Percentiles rank a stretch among this genome's conserved stretches.
These are phyloP conservation scores for Botrytis byssoidea DNA, from an alignment of 2,329 filamentous ascomycete genomes.

Conservation along the genomic window DNA sequence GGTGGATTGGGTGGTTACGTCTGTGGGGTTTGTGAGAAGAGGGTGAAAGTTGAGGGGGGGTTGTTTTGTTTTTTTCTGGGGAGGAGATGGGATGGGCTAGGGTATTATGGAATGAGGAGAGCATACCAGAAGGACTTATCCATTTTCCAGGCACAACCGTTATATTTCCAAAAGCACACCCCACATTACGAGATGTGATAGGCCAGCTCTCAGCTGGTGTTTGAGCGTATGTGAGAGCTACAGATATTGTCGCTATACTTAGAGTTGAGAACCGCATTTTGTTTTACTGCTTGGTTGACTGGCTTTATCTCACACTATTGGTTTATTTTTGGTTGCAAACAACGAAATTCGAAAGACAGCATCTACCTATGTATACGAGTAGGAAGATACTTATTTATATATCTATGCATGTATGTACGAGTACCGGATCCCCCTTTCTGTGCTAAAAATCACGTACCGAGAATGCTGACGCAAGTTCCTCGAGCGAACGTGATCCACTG, in stretches of 20 bases:
- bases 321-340: accelerated
- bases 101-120: accelerated
- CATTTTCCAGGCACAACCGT: neutral
- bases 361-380: neutral
- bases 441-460: neutral
- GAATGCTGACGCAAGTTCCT: neutral
- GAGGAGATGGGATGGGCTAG: too few relatives aligned
- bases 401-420: neutral
- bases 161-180: neutral
- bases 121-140: neutral
- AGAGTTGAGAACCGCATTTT: neutral
- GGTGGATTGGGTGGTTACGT: neutral
- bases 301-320: too few relatives aligned
- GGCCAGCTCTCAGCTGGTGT: neutral
- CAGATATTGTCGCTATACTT: neutral
- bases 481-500: neutral
- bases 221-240: neutral
- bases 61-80: neutral
- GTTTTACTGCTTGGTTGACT: accelerated
- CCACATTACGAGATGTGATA: neutral
- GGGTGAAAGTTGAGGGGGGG: too few relatives aligned
- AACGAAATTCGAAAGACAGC: accelerated
- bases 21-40: neutral
- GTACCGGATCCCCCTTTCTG: neutral
- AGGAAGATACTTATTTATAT: neutral